Base-by-base conservation (phyloP, 805 yeast genomes). In the Ogataea angusta region DNA sequence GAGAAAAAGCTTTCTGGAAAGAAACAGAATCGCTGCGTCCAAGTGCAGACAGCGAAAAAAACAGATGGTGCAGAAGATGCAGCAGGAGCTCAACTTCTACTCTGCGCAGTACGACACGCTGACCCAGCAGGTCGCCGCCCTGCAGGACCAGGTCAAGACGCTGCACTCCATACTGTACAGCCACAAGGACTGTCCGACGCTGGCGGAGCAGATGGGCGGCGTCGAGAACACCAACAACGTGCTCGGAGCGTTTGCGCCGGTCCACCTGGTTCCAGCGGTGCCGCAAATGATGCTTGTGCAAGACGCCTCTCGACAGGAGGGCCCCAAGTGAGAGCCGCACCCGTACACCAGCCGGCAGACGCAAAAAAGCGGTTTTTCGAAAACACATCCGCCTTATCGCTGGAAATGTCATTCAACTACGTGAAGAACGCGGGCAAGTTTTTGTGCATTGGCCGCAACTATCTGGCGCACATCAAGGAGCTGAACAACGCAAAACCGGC, bases 21-120 rank as follows among this genome's bases (percentile, higher is more conserved):
- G 98, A 52, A 93, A 93, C 62, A 72, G 99, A 44, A 80, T 91
- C 10, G 99, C 99, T 0, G 99, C 99, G 0, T 82, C 95, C n/a
- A 90, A 89, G 59, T 93, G 98, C 68, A 78, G 99, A 48, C 95
- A 85, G 64, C 76, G 98, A 23, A 93, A 93, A 71, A 93, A 93
- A 68, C 88, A 86, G 59, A 82, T 84, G 70, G 76, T 89, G 24
- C 80, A 77, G 43, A 84, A 82, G 51, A 82, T 93, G 77, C 95
- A 89, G 59, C 78, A 73, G 34, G 95, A 89, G 58, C 71, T 88
- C 38, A 73, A 78, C 31, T 80, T 76, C 52, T 87, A 80, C 58
- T 72, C 85, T 13, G 62, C 71, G 9, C 90, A 89, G 46, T 88
- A 85, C 62, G 76, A 82, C 16, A 77, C 77, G 29, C 63, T 89